Conservation (phyloP, 257 asterid species). For the Capsicum pubescens region DNA sequence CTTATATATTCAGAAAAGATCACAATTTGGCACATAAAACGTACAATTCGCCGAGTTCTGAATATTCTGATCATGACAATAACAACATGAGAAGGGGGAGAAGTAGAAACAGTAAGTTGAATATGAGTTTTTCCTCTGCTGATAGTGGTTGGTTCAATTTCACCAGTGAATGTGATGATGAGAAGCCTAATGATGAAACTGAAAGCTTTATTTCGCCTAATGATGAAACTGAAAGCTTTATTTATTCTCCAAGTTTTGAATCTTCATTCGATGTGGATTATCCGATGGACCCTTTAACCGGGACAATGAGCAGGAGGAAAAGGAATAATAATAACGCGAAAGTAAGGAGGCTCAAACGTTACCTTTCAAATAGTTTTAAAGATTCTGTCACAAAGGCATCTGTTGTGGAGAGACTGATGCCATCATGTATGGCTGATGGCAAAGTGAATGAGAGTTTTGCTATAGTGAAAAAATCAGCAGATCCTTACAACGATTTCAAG, state of each 20-base stretch:
- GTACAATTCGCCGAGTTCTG: constrained; percentile 44
- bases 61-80: constrained; percentile 37
- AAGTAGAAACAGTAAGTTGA: constrained; percentile 27
- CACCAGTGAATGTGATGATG: constrained; percentile 31
- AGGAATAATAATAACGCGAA: constrained; percentile 36
- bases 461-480: constrained; percentile 67
- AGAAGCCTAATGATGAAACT: constrained; percentile 34
- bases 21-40: constrained; percentile 28
- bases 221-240: constrained; percentile 45
- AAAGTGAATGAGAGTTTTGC: constrained; percentile 56
- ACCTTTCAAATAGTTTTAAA: constrained; percentile 42
- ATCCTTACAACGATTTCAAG: constrained; percentile 84
- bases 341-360: constrained; percentile 36
- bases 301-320: constrained; percentile 28
- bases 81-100: constrained; percentile 18
- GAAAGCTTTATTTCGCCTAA: constrained; percentile 41
- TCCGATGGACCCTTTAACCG: constrained; percentile 18
- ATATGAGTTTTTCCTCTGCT: constrained; percentile 39
- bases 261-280: constrained; percentile 37
- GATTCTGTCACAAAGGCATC: constrained; percentile 14
- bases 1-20: constrained; percentile 28
- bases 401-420: constrained; percentile 25
- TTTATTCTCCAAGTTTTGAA: constrained; percentile 45
- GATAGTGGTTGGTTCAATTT: constrained; percentile 35
- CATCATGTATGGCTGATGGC: constrained; percentile 44